phyloP scores from a whole-genome alignment of 2,329 filamentous ascomycete genomes.

The Tolypocladium endophyticum region DNA sequence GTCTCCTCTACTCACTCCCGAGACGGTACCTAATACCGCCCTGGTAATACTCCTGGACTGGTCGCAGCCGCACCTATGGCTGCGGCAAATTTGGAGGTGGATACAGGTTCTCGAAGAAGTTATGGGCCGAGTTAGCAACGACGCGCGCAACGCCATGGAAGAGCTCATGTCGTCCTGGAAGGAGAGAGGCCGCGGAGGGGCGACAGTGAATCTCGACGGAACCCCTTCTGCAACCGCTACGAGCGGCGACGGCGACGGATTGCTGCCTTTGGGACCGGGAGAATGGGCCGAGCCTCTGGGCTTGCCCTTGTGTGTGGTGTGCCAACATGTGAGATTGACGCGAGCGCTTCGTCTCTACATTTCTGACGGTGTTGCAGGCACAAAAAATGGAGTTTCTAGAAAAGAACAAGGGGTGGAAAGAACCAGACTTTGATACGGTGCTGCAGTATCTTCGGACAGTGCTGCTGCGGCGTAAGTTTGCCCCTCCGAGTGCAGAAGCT shows the following conservation, averaged over 20 bases:
- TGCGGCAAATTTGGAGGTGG: constrained; percentile 83
- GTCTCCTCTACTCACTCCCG: constrained; percentile 71
- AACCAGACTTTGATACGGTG: constrained; percentile 93
- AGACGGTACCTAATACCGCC: constrained; percentile 75
- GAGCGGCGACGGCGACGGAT: constrained; percentile 51
- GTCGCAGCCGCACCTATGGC: constrained; percentile 88
- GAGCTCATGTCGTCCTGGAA: constrained; percentile 75
- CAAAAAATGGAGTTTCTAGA: constrained; percentile 88
- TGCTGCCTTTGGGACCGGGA: constrained; percentile 71
- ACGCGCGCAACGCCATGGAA: constrained; percentile 75
- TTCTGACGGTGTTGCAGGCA: constrained; percentile 37
- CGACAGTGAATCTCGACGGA: constrained; percentile 52
- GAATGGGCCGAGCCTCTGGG: constrained; percentile 90
- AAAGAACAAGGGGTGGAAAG: constrained; percentile 84
- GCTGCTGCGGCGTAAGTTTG: constrained; percentile 65
- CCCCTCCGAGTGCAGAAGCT: neutral
- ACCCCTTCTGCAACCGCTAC: constrained; percentile 43
- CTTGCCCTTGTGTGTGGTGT: constrained; percentile 84
- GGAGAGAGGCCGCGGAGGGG: constrained; percentile 59
- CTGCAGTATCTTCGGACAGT: constrained; percentile 87
- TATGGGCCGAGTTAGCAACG: constrained; percentile 60
- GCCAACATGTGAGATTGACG: constrained; percentile 63
- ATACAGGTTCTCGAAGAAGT: constrained; percentile 72
- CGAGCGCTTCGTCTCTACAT: constrained; percentile 1
- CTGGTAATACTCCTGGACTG: constrained; percentile 91